Percentiles rank a stretch among this genome's conserved stretches.
Conservation (phyloP, 2,329 filamentous ascomycete species). For the Cladosporium oxysporum region DNA sequence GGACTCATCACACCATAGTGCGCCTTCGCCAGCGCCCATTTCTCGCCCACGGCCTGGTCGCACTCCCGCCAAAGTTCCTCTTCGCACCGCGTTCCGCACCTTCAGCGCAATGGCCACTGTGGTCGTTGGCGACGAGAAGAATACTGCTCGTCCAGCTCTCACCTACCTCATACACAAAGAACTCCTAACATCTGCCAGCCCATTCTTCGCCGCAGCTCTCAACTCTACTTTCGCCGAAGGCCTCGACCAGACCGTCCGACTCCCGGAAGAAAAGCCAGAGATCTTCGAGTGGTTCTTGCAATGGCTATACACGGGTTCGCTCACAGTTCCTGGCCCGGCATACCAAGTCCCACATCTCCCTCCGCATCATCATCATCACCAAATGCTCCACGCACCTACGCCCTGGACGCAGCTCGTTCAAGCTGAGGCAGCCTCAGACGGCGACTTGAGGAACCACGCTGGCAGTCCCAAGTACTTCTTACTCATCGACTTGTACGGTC, state of each 20-base stretch:
- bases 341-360: slow-evolving; percentile 19
- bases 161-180: slow-evolving; percentile 51
- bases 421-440: slow-evolving; percentile 30
- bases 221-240: slow-evolving; percentile 51
- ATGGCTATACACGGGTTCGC: slow-evolving; percentile 52
- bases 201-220: slow-evolving; percentile 55
- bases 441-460: slow-evolving; percentile 46
- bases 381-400: slow-evolving; percentile 8
- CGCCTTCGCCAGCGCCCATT: background rate
- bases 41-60: slow-evolving; percentile 22
- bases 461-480: slow-evolving; percentile 54
- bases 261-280: slow-evolving; percentile 48
- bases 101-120: slow-evolving; percentile 44
- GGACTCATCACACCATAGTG: slow-evolving; percentile 17
- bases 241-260: slow-evolving; percentile 42
- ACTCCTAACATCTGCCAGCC: slow-evolving; percentile 48
- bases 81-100: slow-evolving; percentile 42
- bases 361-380: slow-evolving; percentile 1
- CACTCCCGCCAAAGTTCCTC: slow-evolving; percentile 34
- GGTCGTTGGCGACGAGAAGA: slow-evolving; percentile 40
- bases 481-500: slow-evolving; percentile 49
- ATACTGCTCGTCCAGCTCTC: slow-evolving; percentile 33
- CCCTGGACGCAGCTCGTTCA: slow-evolving; percentile 10
- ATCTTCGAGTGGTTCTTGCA: slow-evolving; percentile 54
- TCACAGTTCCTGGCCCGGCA: slow-evolving; percentile 30